Evolutionary conservation across 495 filamentous ascomycete species (phyloP).

Genomic region (Halenospora varia): DNA sequence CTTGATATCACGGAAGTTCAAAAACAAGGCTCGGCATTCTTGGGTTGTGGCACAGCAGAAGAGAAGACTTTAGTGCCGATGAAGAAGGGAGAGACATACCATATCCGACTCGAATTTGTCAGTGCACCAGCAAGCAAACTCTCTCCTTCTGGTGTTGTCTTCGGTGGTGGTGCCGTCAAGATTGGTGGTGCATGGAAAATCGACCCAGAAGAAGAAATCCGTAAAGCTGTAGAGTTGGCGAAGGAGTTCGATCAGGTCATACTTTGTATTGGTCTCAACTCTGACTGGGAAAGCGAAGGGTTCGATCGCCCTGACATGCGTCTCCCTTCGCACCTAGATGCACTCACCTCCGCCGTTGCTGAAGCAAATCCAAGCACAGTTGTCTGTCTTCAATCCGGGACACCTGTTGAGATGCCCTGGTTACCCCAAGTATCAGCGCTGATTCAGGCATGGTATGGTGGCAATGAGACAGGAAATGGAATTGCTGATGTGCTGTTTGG

Average conservation of each 20-base stretch:
- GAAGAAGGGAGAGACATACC: slow-evolving; percentile 56
- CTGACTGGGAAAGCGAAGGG: slow-evolving; percentile 45
- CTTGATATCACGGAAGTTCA: slow-evolving; percentile 65
- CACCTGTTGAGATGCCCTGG: slow-evolving; percentile 64
- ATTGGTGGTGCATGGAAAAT: slow-evolving; percentile 58
- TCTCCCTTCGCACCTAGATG: slow-evolving; percentile 49
- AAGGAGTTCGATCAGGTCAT: slow-evolving; percentile 62
- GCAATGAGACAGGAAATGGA: slow-evolving; percentile 83
- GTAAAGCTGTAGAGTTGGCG: slow-evolving; percentile 59
- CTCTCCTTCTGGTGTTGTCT: slow-evolving; percentile 41
- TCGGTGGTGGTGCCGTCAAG: slow-evolving; percentile 61
- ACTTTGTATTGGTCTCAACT: slow-evolving; percentile 63
- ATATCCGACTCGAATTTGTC: slow-evolving; percentile 59
- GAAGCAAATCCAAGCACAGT: slow-evolving; percentile 55
- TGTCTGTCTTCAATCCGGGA: slow-evolving; percentile 58
- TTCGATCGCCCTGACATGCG: slow-evolving; percentile 36
- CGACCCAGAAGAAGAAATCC: slow-evolving; percentile 53
- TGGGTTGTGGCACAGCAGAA: slow-evolving; percentile 56
- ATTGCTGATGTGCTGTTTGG: slow-evolving; percentile 89
- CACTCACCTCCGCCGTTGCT: slow-evolving; percentile 53
- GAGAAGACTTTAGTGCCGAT: slow-evolving; percentile 52
- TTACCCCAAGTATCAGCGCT: slow-evolving; percentile 46
- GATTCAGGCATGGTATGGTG: slow-evolving; percentile 62
- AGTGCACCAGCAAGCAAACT: slow-evolving; percentile 60
- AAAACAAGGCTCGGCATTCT: slow-evolving; percentile 56